Evolutionary conservation across 2,329 filamentous ascomycete genomes (phyloP).

Genomic region (Calonectria pauciramosa): DNA sequence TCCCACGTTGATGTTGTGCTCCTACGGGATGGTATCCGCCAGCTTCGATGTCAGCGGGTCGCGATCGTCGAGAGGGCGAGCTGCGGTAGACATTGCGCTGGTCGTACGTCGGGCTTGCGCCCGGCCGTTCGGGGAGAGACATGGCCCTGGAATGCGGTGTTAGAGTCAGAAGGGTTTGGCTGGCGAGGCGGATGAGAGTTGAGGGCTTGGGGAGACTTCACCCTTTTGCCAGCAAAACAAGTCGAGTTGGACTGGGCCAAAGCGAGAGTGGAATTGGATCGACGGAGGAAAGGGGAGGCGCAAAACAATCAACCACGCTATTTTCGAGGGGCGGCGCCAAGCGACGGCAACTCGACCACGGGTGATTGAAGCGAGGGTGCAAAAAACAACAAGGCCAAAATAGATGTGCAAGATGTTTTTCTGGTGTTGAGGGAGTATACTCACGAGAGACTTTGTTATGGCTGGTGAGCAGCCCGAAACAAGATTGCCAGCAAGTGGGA

Average conservation of each 20-base stretch:
- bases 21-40: conserved; percentile 64
- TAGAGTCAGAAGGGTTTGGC: conserved; percentile 33
- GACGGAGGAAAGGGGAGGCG: conserved; percentile 29
- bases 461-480: conserved; percentile 39
- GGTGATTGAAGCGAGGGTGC: conserved; percentile 2
- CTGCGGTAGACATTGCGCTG: conserved; percentile 76
- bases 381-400: conserved; percentile 17
- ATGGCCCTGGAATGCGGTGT: conserved; percentile 59
- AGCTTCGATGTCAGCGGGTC: conserved; percentile 79
- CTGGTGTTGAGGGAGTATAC: conserved; percentile 30
- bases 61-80: conserved; percentile 75
- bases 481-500: conserved; percentile 42
- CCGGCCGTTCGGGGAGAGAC: conserved; percentile 76
- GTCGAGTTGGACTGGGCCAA: conserved; percentile 26
- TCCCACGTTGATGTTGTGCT: conserved; percentile 67
- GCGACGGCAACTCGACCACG: conserved; percentile 23
- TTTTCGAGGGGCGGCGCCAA: conserved; percentile 27
- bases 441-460: conserved; percentile 45
- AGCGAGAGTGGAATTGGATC: conserved; percentile 34
- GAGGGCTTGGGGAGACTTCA: conserved; percentile 29
- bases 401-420: conserved; percentile 22
- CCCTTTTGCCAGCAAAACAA: conserved; percentile 29
- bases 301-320: conserved; percentile 26
- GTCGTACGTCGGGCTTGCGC: conserved; percentile 72
- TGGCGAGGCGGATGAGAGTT: conserved; percentile 11